These are phyloP conservation scores for Cladosporium sp. DNA, from an alignment of 2,329 filamentous ascomycete species.

Conservation along the genomic window DNA sequence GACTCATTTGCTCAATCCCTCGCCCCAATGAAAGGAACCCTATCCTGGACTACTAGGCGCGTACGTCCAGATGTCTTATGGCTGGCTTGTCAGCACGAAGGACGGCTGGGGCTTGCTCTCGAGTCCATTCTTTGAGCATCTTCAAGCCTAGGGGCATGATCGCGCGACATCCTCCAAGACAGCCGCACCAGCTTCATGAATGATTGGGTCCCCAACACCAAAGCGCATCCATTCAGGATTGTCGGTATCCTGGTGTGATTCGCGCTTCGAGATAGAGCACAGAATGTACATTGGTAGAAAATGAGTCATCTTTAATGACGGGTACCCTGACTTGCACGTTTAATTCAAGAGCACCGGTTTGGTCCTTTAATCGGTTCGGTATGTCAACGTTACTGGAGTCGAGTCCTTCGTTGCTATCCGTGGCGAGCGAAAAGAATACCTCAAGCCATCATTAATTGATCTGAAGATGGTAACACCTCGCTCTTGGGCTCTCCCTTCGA, in stretches of 20 bases:
- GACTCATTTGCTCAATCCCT: slow-evolving; percentile 24
- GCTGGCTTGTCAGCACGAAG: slow-evolving; percentile 29
- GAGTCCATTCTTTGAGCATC: slow-evolving; percentile 38
- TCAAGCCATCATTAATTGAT: no score
- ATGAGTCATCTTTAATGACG: background rate
- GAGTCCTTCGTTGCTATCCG: no score
- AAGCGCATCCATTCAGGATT: slow-evolving; percentile 33
- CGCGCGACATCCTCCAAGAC: slow-evolving; percentile 28
- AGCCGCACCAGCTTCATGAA: slow-evolving; percentile 26
- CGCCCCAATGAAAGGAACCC: slow-evolving; percentile 24
- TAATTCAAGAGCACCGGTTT: background rate
- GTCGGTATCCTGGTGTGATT: slow-evolving; percentile 21
- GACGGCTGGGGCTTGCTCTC: slow-evolving; percentile 37
- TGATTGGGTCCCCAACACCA: slow-evolving; percentile 35
- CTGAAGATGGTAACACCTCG: no score
- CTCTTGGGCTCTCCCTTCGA: no score
- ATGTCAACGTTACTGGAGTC: no score
- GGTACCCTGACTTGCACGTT: background rate
- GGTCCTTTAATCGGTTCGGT: no score
- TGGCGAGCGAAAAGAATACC: no score
- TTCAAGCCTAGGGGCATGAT: slow-evolving; percentile 40
- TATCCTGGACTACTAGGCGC: slow-evolving; percentile 36
- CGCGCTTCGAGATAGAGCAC: background rate
- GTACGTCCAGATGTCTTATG: slow-evolving; percentile 30
- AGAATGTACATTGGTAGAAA: background rate